phyloP scores from a whole-genome alignment of 1,139 yeast genomes.

The Blastobotrys serpentis region DNA sequence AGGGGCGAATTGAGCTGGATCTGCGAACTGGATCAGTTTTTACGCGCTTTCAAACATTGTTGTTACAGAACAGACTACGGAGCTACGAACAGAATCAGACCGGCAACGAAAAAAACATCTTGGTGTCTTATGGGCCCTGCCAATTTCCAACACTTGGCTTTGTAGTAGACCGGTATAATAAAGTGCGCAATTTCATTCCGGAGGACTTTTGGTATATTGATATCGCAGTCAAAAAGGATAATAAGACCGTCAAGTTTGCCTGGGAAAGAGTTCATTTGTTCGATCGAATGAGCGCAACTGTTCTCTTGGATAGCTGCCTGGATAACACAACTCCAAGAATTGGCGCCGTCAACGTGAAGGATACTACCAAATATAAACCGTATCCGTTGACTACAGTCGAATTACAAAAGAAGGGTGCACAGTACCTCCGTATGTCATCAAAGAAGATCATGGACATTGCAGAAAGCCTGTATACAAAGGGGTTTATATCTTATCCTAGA shows the following conservation, averaged over 20 bases:
- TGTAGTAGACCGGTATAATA: slow-evolving; percentile 86
- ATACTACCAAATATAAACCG: slow-evolving; percentile 78
- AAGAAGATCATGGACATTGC: slow-evolving; percentile 76
- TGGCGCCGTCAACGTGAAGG: slow-evolving; percentile 52
- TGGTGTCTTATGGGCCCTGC: slow-evolving; percentile 85
- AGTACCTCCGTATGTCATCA: slow-evolving; percentile 72
- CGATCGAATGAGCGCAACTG: slow-evolving; percentile 63
- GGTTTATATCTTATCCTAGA: slow-evolving; percentile 91
- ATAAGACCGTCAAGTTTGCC: slow-evolving; percentile 43
- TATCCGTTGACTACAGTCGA: slow-evolving; percentile 95
- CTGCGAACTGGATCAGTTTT: slow-evolving; percentile 86
- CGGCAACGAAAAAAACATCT: slow-evolving; percentile 20
- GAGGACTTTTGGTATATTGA: slow-evolving; percentile 81
- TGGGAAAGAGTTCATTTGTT: slow-evolving; percentile 76
- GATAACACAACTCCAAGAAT: slow-evolving; percentile 49
- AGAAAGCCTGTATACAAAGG: slow-evolving; percentile 79
- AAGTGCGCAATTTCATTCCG: slow-evolving; percentile 67
- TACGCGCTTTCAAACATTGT: slow-evolving; percentile 69
- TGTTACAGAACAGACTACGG: slow-evolving; percentile 39
- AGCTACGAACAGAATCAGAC: slow-evolving; percentile 28
- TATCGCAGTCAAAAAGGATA: slow-evolving; percentile 46
- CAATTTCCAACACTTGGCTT: slow-evolving; percentile 97
- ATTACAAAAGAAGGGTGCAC: slow-evolving; percentile 81
- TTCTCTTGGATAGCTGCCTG: slow-evolving; percentile 68
- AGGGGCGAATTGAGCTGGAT: slow-evolving; percentile 83